Base-by-base conservation (phyloP, 2,329 filamentous ascomycete genomes). In the Bipolaris gigantea region DNA sequence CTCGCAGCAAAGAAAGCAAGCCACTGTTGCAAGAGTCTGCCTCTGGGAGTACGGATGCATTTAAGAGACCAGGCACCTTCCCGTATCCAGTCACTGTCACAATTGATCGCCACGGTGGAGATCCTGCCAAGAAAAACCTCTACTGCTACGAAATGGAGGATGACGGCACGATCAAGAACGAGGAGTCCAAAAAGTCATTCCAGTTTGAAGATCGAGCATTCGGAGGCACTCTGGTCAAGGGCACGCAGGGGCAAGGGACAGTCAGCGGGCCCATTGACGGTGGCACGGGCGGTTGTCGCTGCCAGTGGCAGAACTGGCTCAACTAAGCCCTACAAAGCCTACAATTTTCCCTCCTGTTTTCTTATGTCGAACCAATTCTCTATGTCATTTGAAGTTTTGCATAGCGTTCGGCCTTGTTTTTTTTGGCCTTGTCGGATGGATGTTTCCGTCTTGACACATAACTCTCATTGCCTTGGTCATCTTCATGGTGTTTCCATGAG, bases 41-140 rank as follows among this genome's bases (percentile, higher is more conserved):
- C 4, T 65, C 65, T 5, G 75, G 67, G 69, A 62, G 60, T 21
- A 66, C 75, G 5, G 70, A 74, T 11, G 79, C 77, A 21, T 81
- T 82, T 64, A 73, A 72, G 13, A 76, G 78, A 1, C 82, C 83
- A 1, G 82, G 83, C 2, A 82, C 81, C 1, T 85, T 87, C 57
- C 84, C 85, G 0, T 86, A 86, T 61, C 82, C 83, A 0, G 77
- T 86, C 1, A 85, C 81, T 0, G 76, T 88, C 36, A 82, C 81
- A 0, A 54, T 86, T 2, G 85, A 87, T 63, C 77, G 85, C 2
- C 83, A 87, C 60, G 84, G 84, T 10, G 84, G 85, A 1, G 70
- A 77, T 9, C 70, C 77, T 1, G 73, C 73, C 23, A 72, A 79
- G 57, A 87, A 86, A 69, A 79, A 82, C 56, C 74, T 85, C 0